Evolutionary conservation across 2,329 filamentous ascomycete species (phyloP).

Genomic region (Clonostachys sp.): DNA sequence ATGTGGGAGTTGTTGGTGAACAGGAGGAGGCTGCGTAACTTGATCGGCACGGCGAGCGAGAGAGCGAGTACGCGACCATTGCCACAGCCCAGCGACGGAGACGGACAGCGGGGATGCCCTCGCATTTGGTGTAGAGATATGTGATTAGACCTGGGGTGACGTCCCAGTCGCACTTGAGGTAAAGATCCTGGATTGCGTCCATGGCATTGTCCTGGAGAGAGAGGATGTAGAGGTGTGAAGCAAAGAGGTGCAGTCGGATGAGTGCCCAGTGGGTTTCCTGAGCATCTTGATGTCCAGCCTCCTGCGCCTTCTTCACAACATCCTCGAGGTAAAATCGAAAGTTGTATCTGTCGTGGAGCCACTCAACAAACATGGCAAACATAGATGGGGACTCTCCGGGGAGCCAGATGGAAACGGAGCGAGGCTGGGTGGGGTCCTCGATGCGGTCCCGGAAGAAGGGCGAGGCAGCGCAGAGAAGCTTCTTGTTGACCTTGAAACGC

Average conservation of each 20-base stretch:
- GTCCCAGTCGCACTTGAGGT: slow-evolving; percentile 55
- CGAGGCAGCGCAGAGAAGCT: slow-evolving; percentile 39
- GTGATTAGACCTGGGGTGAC: slow-evolving; percentile 44
- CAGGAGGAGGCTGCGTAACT: slow-evolving; percentile 4
- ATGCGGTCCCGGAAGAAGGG: slow-evolving; percentile 43
- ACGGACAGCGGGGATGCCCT: slow-evolving; percentile 41
- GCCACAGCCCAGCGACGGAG: slow-evolving; percentile 56
- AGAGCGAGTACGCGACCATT: slow-evolving; percentile 54
- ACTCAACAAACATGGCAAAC: slow-evolving; percentile 48
- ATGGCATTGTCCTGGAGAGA: slow-evolving; percentile 52
- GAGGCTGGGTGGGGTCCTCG: slow-evolving; percentile 21
- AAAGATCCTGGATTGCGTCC: slow-evolving; percentile 55
- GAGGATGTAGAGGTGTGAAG: slow-evolving; percentile 41
- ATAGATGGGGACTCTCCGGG: slow-evolving; percentile 43
- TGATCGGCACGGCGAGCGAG: slow-evolving; percentile 4
- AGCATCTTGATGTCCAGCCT: slow-evolving; percentile 16
- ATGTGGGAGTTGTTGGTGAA: slow-evolving; percentile 6
- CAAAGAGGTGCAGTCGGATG: slow-evolving; percentile 53
- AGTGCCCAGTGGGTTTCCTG: slow-evolving; percentile 50
- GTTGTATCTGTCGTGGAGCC: slow-evolving; percentile 36
- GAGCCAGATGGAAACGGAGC: slow-evolving; percentile 26
- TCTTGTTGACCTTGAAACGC: slow-evolving; percentile 35
- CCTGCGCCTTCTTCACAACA: slow-evolving; percentile 21
- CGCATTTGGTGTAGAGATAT: slow-evolving; percentile 50
- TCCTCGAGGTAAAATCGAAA: slow-evolving; percentile 39